Percentiles rank a stretch among this genome's conserved stretches.
These are phyloP conservation scores for Penium margaritaceum DNA, from an alignment of 139 green algal species.

Conservation along the genomic window DNA sequence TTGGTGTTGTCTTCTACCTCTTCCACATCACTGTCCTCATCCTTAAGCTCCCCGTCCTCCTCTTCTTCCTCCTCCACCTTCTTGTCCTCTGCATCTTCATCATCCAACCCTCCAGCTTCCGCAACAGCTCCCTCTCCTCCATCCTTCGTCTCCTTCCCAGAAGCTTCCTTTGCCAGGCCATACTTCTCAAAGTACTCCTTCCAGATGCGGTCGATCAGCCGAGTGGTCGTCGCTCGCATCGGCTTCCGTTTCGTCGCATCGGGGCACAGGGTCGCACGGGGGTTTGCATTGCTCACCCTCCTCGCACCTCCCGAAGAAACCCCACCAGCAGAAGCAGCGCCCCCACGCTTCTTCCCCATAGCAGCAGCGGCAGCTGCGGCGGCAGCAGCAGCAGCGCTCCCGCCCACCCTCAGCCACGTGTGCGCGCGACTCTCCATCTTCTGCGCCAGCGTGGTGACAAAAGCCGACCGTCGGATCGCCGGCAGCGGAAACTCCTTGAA, in stretches of 20 bases:
- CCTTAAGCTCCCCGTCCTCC: neutral
- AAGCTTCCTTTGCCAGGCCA: conserved; percentile 7
- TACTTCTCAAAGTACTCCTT: conserved; percentile 58
- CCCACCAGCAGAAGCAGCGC: neutral
- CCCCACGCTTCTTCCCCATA: neutral
- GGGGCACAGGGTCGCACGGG: conserved; percentile 15
- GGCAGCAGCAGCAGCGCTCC: conserved; percentile 15
- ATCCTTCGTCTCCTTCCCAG: neutral
- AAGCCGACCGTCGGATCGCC: conserved; percentile 61
- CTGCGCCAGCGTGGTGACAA: conserved; percentile 62
- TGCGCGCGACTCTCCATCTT: conserved; percentile 67
- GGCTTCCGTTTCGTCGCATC: conserved; percentile 63
- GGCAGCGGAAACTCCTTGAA: conserved; percentile 68
- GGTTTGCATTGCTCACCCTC: conserved; percentile 27
- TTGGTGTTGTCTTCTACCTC: neutral
- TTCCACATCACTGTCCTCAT: neutral
- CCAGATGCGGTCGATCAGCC: conserved; percentile 78
- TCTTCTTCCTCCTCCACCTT: neutral
- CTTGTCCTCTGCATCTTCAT: neutral
- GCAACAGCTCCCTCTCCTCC: neutral
- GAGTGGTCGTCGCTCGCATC: conserved; percentile 88
- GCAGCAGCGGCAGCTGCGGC: neutral
- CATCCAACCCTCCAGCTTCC: neutral
- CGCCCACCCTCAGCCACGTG: conserved; percentile 68
- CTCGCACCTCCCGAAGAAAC: neutral